Conservation (phyloP, 2,329 filamentous ascomycete genomes). For the Monilinia polystroma region DNA sequence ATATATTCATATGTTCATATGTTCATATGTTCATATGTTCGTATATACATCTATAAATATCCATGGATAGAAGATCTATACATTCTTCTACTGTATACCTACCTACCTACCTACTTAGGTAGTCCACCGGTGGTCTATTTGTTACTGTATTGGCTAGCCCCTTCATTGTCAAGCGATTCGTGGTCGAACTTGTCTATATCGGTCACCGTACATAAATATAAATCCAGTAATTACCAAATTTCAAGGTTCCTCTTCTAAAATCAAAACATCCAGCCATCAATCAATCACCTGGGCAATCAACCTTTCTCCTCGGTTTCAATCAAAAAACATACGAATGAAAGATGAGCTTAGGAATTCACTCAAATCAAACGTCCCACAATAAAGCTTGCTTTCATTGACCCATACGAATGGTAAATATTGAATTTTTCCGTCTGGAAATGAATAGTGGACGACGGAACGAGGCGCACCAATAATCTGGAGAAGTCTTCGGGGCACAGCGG, state of each 20-base stretch:
- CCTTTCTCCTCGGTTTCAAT: background rate
- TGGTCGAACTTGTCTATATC: background rate
- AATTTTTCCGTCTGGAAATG: constrained; percentile 13
- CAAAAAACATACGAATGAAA: background rate
- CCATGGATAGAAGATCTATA: too few relatives aligned
- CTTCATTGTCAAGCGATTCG: background rate
- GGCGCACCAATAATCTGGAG: constrained; percentile 20
- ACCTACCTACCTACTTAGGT: too few relatives aligned
- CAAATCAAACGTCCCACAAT: background rate
- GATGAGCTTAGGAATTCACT: background rate
- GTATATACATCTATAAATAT: too few relatives aligned
- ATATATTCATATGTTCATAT: too few relatives aligned
- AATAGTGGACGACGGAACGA: constrained; percentile 15
- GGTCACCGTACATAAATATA: background rate
- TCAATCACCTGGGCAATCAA: too few relatives aligned
- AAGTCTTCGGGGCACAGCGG: constrained; percentile 13
- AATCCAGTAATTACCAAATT: background rate
- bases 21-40: too few relatives aligned
- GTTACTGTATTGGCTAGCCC: background rate
- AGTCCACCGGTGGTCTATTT: too few relatives aligned
- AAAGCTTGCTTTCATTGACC: background rate
- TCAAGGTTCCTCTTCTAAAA: background rate
- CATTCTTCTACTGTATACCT: too few relatives aligned
- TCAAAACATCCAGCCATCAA: constrained; percentile 2
- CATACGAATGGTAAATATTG: background rate